Percentiles rank a stretch among this genome's conserved stretches.
Conservation (phyloP, 208 protist species). For the Tritrichomonas foetus region DNA sequence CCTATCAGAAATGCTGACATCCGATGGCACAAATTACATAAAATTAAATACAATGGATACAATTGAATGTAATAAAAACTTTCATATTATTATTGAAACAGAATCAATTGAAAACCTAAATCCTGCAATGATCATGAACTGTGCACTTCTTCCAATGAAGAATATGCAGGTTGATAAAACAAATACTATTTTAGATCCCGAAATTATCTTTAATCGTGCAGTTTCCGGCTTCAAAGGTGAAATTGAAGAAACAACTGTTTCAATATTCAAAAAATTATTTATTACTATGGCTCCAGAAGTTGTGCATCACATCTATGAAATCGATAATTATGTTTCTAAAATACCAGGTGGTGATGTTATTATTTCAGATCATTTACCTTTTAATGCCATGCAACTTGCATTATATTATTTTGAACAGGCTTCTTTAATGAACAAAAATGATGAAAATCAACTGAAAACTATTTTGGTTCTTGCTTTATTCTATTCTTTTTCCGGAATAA, state of each 20-base stretch:
- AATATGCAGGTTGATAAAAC: neutral
- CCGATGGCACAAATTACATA: neutral
- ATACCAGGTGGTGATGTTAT: neutral
- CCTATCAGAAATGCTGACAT: neutral
- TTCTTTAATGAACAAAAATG: neutral
- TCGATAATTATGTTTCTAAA: neutral
- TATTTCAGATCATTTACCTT: neutral
- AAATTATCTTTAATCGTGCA: neutral
- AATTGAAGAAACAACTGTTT: neutral
- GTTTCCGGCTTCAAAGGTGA: neutral
- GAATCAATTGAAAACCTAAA: neutral
- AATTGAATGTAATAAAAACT: neutral
- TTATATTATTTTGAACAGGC: neutral
- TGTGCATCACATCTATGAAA: conserved; percentile 5
- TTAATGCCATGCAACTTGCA: neutral
- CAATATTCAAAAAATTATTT: neutral
- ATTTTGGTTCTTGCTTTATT: neutral
- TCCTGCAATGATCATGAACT: neutral
- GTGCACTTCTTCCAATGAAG: neutral
- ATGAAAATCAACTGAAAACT: neutral
- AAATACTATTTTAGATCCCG: neutral
- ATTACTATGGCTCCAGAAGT: neutral
- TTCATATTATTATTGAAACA: conserved; percentile 4
- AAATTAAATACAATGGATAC: neutral
- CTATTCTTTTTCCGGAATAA: neutral